A percentile compares a stretch with the other conserved stretches of the same genome.
These are phyloP conservation scores for Leucosporidium scottii DNA, from an alignment of 768 basidiomycete species.

Conservation along the genomic window DNA sequence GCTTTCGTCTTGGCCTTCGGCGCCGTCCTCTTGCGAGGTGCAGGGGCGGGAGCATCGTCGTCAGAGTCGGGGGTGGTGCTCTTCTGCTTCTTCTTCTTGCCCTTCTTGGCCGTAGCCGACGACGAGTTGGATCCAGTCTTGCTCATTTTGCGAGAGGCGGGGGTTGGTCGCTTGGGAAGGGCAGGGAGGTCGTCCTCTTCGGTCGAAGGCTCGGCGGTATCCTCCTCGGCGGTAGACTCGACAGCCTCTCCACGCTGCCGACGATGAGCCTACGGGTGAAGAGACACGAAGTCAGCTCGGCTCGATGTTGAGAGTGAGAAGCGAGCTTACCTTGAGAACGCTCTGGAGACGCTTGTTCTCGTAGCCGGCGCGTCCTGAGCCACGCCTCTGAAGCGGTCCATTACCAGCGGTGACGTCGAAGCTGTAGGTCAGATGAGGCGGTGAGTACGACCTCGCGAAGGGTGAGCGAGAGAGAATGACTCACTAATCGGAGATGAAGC, in stretches of 20 bases:
- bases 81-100: not conserved
- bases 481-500: slow-evolving; percentile 22
- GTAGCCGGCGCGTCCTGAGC: slow-evolving; percentile 14
- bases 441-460: not conserved
- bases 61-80: not conserved
- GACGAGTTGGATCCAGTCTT: not conserved
- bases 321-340: slow-evolving; percentile 26
- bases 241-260: not conserved
- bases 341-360: slow-evolving; percentile 32
- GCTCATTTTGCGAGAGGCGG: slow-evolving; percentile 1
- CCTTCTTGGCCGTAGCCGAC: not conserved
- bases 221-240: not conserved
- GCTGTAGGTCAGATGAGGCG: not conserved
- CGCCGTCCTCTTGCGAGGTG: not conserved
- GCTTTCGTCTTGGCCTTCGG: slow-evolving; percentile 3
- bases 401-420: slow-evolving; percentile 28
- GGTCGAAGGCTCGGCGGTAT: not conserved
- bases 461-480: not conserved
- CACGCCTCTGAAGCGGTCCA: slow-evolving; percentile 14
- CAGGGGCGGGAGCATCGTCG: not conserved
- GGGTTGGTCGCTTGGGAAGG: too few relatives aligned
- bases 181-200: not conserved
- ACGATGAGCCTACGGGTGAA: too few relatives aligned
- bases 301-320: accelerated
- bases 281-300: not conserved